phyloP scores from a whole-genome alignment of 192 early-diverging fungal species.

The Podila verticillata region DNA sequence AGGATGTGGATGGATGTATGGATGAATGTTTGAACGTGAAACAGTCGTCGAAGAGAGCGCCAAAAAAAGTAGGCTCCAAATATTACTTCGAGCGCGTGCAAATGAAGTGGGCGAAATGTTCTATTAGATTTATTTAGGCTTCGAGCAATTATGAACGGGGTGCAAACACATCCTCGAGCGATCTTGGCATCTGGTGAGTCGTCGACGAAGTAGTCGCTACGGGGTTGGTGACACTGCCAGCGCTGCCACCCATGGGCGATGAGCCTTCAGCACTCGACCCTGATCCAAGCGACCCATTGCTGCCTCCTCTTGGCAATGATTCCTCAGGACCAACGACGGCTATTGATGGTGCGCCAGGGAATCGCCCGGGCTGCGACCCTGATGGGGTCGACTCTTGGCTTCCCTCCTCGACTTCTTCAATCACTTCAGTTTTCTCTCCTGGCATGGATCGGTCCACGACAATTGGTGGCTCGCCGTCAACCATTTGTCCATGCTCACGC shows the following conservation, averaged over 20 bases:
- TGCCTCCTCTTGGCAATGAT: background rate
- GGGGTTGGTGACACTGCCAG: background rate
- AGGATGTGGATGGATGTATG: background rate
- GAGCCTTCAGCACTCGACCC: background rate
- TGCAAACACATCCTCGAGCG: slow-evolving; percentile 44
- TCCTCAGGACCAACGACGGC: background rate
- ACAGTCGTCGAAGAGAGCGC: too few species aligned
- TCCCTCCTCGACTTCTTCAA: slow-evolving; percentile 10
- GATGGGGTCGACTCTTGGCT: background rate
- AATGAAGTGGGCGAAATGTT: background rate
- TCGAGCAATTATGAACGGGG: slow-evolving; percentile 12
- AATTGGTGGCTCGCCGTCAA: slow-evolving; percentile 22
- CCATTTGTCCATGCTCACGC: slow-evolving; percentile 39
- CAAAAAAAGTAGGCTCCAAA: background rate
- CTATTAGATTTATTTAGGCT: background rate
- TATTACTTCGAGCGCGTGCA: background rate
- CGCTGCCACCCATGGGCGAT: background rate
- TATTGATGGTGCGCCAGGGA: background rate
- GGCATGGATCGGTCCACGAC: slow-evolving; percentile 1
- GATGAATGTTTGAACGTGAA: background rate
- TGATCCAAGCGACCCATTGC: background rate
- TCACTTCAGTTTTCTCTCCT: background rate
- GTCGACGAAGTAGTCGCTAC: slow-evolving; percentile 11
- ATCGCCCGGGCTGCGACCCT: background rate
- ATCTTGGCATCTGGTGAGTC: slow-evolving; percentile 36